These are phyloP conservation scores for Yamadazyma diospyri DNA, from an alignment of 1,139 yeast species.

Conservation along the genomic window DNA sequence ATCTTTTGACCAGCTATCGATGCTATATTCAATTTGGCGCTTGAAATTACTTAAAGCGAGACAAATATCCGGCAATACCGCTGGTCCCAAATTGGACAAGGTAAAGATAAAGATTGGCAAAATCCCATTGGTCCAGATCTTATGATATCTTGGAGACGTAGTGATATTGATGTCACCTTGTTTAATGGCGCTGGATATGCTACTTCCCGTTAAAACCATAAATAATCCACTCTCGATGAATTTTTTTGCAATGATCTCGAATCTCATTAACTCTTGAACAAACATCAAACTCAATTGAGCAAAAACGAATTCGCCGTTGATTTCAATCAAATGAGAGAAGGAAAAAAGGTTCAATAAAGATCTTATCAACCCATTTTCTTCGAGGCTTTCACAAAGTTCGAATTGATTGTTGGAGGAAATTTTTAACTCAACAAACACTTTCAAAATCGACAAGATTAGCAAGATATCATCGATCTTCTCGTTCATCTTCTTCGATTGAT, in stretches of 20 bases:
- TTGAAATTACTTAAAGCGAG: slow-evolving; percentile 62
- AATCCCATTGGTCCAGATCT: slow-evolving; percentile 79
- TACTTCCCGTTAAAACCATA: slow-evolving; percentile 69
- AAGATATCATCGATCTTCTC: slow-evolving; percentile 62
- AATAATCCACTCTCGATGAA: slow-evolving; percentile 65
- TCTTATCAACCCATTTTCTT: slow-evolving; percentile 58
- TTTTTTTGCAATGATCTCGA: slow-evolving; percentile 63
- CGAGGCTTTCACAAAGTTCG: slow-evolving; percentile 51
- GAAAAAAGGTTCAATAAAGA: slow-evolving; percentile 66
- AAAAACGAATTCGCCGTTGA: slow-evolving; percentile 61
- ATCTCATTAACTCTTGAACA: slow-evolving; percentile 63
- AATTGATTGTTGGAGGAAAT: slow-evolving; percentile 48
- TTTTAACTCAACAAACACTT: slow-evolving; percentile 51
- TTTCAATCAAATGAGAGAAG: slow-evolving; percentile 58
- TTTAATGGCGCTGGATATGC: slow-evolving; percentile 64
- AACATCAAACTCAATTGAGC: slow-evolving; percentile 73
- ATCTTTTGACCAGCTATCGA: slow-evolving; percentile 68
- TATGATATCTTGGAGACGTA: slow-evolving; percentile 55
- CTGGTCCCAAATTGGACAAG: slow-evolving; percentile 59
- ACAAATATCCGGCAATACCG: slow-evolving; percentile 62
- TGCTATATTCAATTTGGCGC: slow-evolving; percentile 61
- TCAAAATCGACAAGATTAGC: slow-evolving; percentile 59
- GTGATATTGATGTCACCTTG: slow-evolving; percentile 57
- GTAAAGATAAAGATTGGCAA: slow-evolving; percentile 64
- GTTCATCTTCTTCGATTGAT: slow-evolving; percentile 28